Conservation (phyloP, 1,139 yeast genomes). For the Candida glucosophila region DNA sequence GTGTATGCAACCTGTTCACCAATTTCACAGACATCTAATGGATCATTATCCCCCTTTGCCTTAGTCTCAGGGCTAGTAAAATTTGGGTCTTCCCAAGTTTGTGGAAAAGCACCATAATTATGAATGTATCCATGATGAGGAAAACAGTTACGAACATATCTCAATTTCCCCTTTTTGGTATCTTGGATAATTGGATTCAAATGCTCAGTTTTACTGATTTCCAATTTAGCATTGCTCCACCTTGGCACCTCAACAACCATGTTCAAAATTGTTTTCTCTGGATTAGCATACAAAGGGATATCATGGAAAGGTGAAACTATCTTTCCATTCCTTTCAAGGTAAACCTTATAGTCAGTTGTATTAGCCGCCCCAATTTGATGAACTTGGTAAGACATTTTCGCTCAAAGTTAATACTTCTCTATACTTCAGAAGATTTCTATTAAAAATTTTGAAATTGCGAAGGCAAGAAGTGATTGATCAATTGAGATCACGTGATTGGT, state of each 20-base stretch:
- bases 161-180: conserved; percentile 79
- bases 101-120: conserved; percentile 92
- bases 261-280: conserved; percentile 56
- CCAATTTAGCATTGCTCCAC: conserved; percentile 92
- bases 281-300: conserved; percentile 67
- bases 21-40: conserved; percentile 92
- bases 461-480: no score
- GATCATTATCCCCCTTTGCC: conserved; percentile 91
- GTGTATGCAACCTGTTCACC: conserved; percentile 63
- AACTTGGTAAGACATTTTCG: conserved; percentile 59
- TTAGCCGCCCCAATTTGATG: conserved; percentile 89
- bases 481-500: no score
- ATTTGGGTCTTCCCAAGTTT: conserved; percentile 81
- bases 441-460: no score
- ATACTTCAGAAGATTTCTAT: no score
- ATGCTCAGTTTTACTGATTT: conserved; percentile 64
- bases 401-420: no score
- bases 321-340: conserved; percentile 39
- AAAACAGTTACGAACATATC: conserved; percentile 85
- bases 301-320: conserved; percentile 66
- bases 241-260: conserved; percentile 95
- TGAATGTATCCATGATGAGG: conserved; percentile 96
- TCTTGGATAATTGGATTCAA: conserved; percentile 93
- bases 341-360: conserved; percentile 87
- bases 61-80: conserved; percentile 63